Base-by-base conservation (phyloP, 179 eudicot species). In the Actinidia arguta region DNA sequence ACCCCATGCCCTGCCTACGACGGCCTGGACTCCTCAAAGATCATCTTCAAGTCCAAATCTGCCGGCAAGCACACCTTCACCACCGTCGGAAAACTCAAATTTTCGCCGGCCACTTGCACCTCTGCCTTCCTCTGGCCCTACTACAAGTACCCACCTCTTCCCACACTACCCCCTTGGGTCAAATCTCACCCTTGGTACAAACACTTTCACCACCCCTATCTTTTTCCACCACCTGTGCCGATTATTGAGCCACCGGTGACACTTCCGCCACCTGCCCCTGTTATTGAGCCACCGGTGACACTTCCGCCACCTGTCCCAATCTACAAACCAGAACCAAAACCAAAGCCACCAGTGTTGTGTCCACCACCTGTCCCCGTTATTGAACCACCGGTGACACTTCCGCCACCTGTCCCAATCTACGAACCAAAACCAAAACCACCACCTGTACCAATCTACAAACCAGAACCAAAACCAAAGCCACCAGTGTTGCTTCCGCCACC, bases 81-180 rank as follows among this genome's bases (percentile, higher is more conserved):
- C 48, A 75, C 89, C 0, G 73, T 55, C 4, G 90, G 87, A 39
- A 94, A 88, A 22, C 84, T 94, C 12, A 88, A 81, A 56, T 92
- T 95, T 85, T 88, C 91, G 4, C 86, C 93, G 3, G 78, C 47
- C 0, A 91, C 92, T 27, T 94, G 98, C 89, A 85, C 93, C 36
- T 93, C 98, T 0, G 91, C 90, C 58, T 93, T 92, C 86, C 85
- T 93, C n/a, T 94, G 98, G 94, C 91, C 89, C 27, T 27, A 61
- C 69, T 85, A 76, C 78, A 84, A 88, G 78, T 84, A 75, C 78
- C 93, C 92, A n/a, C 88, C 91, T 31, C 82, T 85, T 16, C 90
- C 84, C 9, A 71, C 71, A 47, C 7, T 81, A 1, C 76, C 80
- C 5, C 78, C 82, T 13, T 77, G 78, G 22, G 66, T 51, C 6